A percentile compares a stretch with the other conserved stretches of the same genome.
Evolutionary conservation across 106 monocot genomes (phyloP).

Genomic region (Xerophyta viscosa): DNA sequence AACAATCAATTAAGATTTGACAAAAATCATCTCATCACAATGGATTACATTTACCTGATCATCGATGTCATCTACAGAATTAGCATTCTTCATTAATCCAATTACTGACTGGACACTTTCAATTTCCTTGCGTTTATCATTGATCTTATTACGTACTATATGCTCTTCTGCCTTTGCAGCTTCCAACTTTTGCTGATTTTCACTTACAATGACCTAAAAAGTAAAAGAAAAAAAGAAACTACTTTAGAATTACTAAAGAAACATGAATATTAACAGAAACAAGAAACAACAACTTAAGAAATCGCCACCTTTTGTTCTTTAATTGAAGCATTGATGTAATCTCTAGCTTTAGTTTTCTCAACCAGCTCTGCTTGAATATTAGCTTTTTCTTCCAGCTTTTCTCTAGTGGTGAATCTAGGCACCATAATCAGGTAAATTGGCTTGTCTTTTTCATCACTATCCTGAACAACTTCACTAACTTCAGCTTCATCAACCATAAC

Average conservation of each 20-base stretch:
- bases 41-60: slow-evolving; percentile 25
- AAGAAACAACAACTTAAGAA: neutral
- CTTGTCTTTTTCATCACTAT: neutral
- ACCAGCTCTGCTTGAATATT: slow-evolving; percentile 15
- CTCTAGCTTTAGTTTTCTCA: slow-evolving; percentile 39
- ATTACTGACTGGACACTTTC: slow-evolving; percentile 24
- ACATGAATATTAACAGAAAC: neutral
- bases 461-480: neutral
- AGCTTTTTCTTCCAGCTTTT: slow-evolving; percentile 23
- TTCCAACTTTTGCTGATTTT: slow-evolving; percentile 14
- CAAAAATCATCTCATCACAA: neutral
- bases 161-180: slow-evolving; percentile 41
- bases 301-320: slow-evolving; percentile 48
- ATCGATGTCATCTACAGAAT: slow-evolving; percentile 57
- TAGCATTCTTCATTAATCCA: slow-evolving; percentile 39
- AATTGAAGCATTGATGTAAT: slow-evolving; percentile 20
- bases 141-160: slow-evolving; percentile 17
- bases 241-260: neutral
- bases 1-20: neutral
- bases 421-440: slow-evolving; percentile 34
- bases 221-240: too few relatives aligned
- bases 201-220: slow-evolving; percentile 23
- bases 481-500: too few relatives aligned
- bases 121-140: slow-evolving; percentile 42
- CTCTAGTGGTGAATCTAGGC: slow-evolving; percentile 26